Evolutionary conservation across 2,329 filamentous ascomycete genomes (phyloP), one percentile per base, ranked within the genome.

Genomic region (Alternaria burnsii): DNA sequence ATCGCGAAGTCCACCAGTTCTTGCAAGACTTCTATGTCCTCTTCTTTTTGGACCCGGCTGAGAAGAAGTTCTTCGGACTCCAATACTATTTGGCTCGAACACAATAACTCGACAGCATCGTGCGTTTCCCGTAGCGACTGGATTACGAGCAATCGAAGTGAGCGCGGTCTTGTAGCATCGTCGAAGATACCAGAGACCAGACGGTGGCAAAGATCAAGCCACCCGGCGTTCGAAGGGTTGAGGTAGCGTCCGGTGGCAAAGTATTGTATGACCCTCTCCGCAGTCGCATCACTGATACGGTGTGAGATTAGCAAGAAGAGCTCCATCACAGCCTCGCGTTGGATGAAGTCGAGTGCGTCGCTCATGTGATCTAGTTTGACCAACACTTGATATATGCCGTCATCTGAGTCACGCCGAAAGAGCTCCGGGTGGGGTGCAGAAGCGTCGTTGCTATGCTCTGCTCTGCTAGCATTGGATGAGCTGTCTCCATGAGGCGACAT

Each of bases 181-280:
- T 85, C 84, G 67, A 91, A 88, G 70, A 93, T 89, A 1, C 84
- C 84, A 20, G 85, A 81, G 16, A 92, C 75, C 1, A 93, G 83
- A 26, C 87, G 78, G 16, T 81, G 79, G 55, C 90, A 81, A 53
- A 91, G 90, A 3, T 84, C 79, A 62, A 90, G 84, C 91, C 90
- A 93, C 36, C 86, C 82, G 47, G 84, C 77, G 67, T 92, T 89
- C 0, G 90, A 91, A 3, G 91, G 91, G 44, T 89, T 90, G 68
- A 91, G 91, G 69, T 87, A 89, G 46, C 89, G 84, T 65, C 90
- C 89, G 54, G 91, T 87, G 56, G 85, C 84, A 65, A 89, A 91
- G 72, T 91, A 88, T 44, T 87, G 85, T 43, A 93, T 83, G 24
- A 92, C 85, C 11, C 89, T 81, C 47, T 84, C 85, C 2, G 86